Base-by-base conservation (phyloP, 2,329 filamentous ascomycete genomes). In the Talaromyces sp. region DNA sequence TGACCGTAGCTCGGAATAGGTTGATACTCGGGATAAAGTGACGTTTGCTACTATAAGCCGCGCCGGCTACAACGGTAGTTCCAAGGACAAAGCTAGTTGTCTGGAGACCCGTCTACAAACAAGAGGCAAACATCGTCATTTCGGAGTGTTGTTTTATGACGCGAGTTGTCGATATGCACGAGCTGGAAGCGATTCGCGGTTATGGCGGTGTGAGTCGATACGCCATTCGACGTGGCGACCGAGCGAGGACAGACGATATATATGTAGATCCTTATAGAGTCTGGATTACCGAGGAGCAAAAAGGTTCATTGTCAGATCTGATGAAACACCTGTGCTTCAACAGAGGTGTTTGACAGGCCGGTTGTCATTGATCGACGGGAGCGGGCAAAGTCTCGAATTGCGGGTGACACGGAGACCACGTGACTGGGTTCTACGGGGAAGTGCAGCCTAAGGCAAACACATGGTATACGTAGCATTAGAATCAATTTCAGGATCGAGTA, bases 381-480 rank as follows among this genome's bases (percentile, higher is more conserved):
- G 31, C 28, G 50, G 50, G 6, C 31, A 33, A 21, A 23, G 31
- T 54, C 50, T 54, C 18, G n/a, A 35, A 35, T 54, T 54, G 50
- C 46, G 46, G 35, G 50, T 37, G 35, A 31, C 50, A 54, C n/a
- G 31, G n/a, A 35, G 18, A 3, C n/a, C 50, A 54, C 50, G 50
- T 54, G 50, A 54, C 18, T 35, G 9, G 5, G 7, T 37, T 18
- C n/a, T 18, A 4, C 0, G 16, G n/a, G 9, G 16, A 50, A 14
- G 5, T 28, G 8, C 16, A 11, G 60, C 60, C 60, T 62, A 23
- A 62, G 60, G 60, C 54, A 62, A 3, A 16, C 18, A 52, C 25
- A 21, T 23, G 5, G n/a, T 39, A 16, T n/a, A 39, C 21, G n/a
- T 8, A 9, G 12, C 1, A 28, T 8, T 48, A 12, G 7, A 6